Evolutionary conservation across 2,329 filamentous ascomycete species (phyloP), one percentile per base, ranked within the genome.

Genomic region (Penicillium sp.): DNA sequence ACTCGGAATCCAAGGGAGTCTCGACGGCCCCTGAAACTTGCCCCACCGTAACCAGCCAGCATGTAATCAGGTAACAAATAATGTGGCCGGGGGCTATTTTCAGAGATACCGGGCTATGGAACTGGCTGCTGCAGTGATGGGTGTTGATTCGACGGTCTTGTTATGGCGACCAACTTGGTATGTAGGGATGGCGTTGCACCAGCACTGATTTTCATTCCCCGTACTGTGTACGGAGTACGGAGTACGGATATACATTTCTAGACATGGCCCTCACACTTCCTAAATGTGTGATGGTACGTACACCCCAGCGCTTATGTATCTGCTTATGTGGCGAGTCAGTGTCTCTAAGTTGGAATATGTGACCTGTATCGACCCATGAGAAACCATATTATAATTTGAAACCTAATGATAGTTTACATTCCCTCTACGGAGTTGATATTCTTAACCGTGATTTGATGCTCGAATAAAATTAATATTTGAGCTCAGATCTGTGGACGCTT

Each of bases 11-110:
- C 58, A 58, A 56, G 57, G 58, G 49, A 54, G 57, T 49, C 51
- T 45, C 49, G 52, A 53, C 60, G 61, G 61, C 63, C 63, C 63
- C 63, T 65, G 63, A 65, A 57, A 64, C 57, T 45, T 24, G 58
- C 56, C 53, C 62, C 63, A 60, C 62, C 12, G 12, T 40, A 13
- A 33, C 45, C 45, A 47, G 45, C 47, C 48, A 53, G 44, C 43
- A 50, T 48, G 41, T 52, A 51, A 53, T 51, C 41, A 49, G 53
- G 54, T 56, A 55, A 45, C 56, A 48, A 59, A 61, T 60, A 41
- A 52, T 47, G 51, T 52, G 45, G 44, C 39, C 32, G 37, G 44
- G 19, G 34, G 50, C 29, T 54, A 45, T 45, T 43, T 50, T 47
- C 45, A 48, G 29, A 40, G 42, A 57, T 55, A 55, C 54, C 43